Evolutionary conservation across 2,329 filamentous ascomycete genomes (phyloP).

Genomic region (Calonectria hawksworthii): DNA sequence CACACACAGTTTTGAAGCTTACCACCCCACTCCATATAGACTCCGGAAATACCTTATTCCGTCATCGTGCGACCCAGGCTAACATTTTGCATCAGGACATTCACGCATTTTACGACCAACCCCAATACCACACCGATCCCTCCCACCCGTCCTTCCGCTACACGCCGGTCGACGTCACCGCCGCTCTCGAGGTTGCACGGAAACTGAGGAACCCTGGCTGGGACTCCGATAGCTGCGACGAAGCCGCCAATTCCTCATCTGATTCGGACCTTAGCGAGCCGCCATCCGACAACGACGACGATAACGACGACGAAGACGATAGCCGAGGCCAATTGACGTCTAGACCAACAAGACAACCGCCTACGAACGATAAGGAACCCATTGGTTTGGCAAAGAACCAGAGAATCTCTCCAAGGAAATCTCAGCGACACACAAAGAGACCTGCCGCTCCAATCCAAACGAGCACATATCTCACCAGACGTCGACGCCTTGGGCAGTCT

Average conservation of each 20-base stretch:
- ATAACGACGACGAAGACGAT: conserved; percentile 7
- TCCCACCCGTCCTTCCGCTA: conserved; percentile 28
- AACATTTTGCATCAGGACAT: conserved; percentile 41
- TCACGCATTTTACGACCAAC: conserved; percentile 34
- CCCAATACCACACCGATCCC: conserved; percentile 28
- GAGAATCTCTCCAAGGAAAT: neutral
- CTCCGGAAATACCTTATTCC: conserved; percentile 40
- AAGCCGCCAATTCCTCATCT: neutral
- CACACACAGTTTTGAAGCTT: neutral
- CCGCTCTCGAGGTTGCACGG: conserved; percentile 5
- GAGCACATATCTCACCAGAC: neutral
- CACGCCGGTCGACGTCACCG: conserved; percentile 15
- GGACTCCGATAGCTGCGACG: neutral
- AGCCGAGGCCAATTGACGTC: neutral
- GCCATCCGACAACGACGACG: neutral
- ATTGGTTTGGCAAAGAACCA: neutral
- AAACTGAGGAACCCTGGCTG: conserved; percentile 4
- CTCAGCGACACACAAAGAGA: conserved; percentile 11
- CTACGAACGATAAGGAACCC: neutral
- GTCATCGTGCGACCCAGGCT: conserved; percentile 26
- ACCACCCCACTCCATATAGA: neutral
- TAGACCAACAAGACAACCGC: neutral
- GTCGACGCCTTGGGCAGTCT: neutral
- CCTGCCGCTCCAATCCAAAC: neutral
- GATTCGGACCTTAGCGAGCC: neutral